Evolutionary conservation across 169 alveolate species (phyloP).

Genomic region (Perkinsus olseni): DNA sequence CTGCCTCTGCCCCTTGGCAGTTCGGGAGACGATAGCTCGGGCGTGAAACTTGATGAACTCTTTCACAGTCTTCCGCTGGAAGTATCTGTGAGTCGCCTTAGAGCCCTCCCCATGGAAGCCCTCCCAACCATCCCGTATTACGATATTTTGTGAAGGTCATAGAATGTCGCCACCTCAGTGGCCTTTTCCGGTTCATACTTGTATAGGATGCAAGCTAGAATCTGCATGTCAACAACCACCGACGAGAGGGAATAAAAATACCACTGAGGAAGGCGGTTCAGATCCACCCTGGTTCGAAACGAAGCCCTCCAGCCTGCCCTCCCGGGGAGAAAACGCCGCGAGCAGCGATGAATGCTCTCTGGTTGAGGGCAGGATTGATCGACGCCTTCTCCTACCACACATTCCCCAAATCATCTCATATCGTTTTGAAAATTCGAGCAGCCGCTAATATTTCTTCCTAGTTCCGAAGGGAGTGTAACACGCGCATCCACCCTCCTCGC

Average conservation of each 20-base stretch:
- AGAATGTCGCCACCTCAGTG: neutral
- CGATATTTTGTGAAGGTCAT: neutral
- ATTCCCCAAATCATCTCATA: no score
- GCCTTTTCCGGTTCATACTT: neutral
- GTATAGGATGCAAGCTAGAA: neutral
- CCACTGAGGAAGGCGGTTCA: neutral
- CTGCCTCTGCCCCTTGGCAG: conserved; percentile 69
- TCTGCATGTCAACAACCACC: neutral
- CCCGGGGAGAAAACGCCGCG: neutral
- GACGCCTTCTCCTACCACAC: no score
- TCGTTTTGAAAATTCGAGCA: no score
- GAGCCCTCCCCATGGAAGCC: no score
- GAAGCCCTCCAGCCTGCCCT: neutral
- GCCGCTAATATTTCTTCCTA: no score
- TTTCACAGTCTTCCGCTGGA: conserved; percentile 56
- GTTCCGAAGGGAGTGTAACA: no score
- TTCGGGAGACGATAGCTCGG: conserved; percentile 61
- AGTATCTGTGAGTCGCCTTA: conserved; percentile 5
- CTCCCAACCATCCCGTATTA: neutral
- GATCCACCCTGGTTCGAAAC: neutral
- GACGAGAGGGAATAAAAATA: neutral
- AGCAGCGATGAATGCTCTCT: no score
- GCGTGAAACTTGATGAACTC: conserved; percentile 59
- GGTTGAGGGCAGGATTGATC: no score
- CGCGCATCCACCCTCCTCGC: no score